A percentile compares a stretch with the other conserved stretches of the same genome.
Conservation (phyloP, 2,329 filamentous ascomycete species). For the Coniosporium tulheliwenetii region DNA sequence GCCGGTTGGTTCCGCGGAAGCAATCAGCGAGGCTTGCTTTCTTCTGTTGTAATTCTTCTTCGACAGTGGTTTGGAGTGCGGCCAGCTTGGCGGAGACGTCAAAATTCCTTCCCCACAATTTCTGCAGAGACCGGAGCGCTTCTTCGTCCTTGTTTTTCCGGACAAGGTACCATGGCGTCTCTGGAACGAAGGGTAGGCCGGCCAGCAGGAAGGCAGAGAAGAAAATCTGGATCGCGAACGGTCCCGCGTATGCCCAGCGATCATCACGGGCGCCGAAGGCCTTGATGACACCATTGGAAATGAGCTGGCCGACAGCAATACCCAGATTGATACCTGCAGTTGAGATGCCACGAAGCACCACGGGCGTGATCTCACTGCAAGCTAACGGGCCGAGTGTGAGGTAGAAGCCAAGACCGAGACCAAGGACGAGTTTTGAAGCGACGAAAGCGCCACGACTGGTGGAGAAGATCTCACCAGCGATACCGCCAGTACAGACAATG, state of each 20-base stretch:
- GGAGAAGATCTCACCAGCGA: neutral
- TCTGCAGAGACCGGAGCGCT: slow-evolving; percentile 17
- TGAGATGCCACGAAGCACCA: slow-evolving; percentile 39
- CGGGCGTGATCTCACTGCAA: slow-evolving; percentile 49
- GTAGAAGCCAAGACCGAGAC: slow-evolving; percentile 45
- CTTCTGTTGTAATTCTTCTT: slow-evolving; percentile 20
- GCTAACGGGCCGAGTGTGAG: slow-evolving; percentile 44
- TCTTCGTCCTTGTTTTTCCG: slow-evolving; percentile 17
- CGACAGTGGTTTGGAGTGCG: neutral
- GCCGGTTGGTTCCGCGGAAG: slow-evolving; percentile 24
- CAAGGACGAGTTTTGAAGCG: slow-evolving; percentile 45
- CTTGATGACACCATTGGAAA: slow-evolving; percentile 27
- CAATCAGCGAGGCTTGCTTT: slow-evolving; percentile 21
- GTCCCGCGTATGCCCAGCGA: slow-evolving; percentile 27
- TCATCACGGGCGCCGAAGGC: slow-evolving; percentile 14
- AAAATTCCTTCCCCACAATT: slow-evolving; percentile 19
- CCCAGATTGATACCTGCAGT: slow-evolving; percentile 47
- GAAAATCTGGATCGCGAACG: slow-evolving; percentile 30
- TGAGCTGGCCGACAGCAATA: slow-evolving; percentile 46
- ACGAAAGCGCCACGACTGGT: slow-evolving; percentile 12
- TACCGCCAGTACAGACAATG: neutral
- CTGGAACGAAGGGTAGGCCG: slow-evolving; percentile 20
- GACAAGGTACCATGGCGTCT: slow-evolving; percentile 23
- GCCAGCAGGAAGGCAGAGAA: slow-evolving; percentile 22
- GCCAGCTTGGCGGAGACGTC: slow-evolving; percentile 13